Evolutionary conservation across 495 filamentous ascomycete genomes (phyloP).

Genomic region (Extremus antarcticus): DNA sequence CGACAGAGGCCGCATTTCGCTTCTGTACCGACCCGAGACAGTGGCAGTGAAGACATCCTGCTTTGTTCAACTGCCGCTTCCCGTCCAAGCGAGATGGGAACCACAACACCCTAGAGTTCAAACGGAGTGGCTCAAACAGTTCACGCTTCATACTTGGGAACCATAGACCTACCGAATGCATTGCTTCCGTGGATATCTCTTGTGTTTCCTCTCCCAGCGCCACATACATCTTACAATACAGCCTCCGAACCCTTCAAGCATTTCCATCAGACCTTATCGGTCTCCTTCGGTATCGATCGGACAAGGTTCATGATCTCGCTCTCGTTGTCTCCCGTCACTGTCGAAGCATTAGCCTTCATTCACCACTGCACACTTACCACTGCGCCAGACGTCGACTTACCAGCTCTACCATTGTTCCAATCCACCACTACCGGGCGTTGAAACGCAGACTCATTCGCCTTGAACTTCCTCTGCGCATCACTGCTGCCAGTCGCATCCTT

Average conservation of each 20-base stretch:
- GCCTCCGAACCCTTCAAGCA: no score
- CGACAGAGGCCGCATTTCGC: not conserved
- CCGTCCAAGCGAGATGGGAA: not conserved
- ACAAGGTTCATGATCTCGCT: constrained; percentile 79
- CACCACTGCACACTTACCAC: not conserved
- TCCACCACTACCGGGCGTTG: constrained; percentile 71
- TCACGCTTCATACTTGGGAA: no score
- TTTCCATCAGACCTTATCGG: constrained; percentile 10
- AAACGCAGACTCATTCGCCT: constrained; percentile 46
- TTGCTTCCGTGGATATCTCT: no score
- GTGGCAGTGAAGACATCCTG: not conserved
- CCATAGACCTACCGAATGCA: no score
- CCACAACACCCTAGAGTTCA: not conserved
- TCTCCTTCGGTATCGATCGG: constrained; percentile 44
- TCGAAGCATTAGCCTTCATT: not conserved
- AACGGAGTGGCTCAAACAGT: no score
- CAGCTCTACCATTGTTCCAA: constrained; percentile 80
- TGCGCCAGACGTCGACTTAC: constrained; percentile 24
- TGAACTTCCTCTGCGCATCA: constrained; percentile 68
- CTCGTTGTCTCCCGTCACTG: constrained; percentile 59
- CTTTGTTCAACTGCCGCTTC: not conserved
- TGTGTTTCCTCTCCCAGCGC: no score
- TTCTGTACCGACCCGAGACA: not conserved
- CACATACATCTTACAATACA: no score
- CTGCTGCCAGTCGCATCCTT: constrained; percentile 56